These are phyloP conservation scores for Trichoderma oligosporum DNA, from an alignment of 2,329 filamentous ascomycete species.

Conservation along the genomic window DNA sequence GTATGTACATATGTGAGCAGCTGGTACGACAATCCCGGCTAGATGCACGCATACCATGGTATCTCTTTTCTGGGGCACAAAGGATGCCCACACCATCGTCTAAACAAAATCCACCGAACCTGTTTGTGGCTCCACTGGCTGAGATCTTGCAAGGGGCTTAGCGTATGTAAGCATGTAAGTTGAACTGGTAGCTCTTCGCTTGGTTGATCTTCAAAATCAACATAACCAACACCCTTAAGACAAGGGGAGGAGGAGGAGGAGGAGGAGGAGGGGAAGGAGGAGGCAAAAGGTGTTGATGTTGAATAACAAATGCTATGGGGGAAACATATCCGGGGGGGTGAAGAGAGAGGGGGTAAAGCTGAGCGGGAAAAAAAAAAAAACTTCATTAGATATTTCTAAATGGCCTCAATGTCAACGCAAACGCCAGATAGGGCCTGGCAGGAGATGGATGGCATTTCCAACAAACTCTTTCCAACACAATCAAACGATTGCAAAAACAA, in stretches of 20 bases:
- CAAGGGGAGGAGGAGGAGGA: neutral
- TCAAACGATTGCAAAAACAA: no score
- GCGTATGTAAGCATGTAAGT: constrained; percentile 9
- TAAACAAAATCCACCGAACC: neutral
- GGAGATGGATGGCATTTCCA: neutral
- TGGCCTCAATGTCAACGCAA: neutral
- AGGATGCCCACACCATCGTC: neutral
- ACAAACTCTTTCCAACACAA: neutral
- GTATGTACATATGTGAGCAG: neutral
- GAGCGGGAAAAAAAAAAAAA: no score
- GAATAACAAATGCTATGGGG: neutral
- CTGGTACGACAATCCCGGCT: constrained; percentile 9
- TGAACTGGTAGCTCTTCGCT: neutral
- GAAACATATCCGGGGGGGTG: no score
- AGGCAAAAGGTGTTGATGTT: neutral
- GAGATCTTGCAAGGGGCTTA: constrained; percentile 10
- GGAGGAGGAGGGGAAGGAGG: neutral
- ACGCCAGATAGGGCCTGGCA: neutral
- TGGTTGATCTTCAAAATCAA: constrained; percentile 8
- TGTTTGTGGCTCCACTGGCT: constrained; percentile 4
- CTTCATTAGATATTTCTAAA: no score
- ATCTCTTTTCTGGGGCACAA: neutral
- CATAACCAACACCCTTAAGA: constrained; percentile 4
- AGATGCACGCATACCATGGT: constrained; percentile 6
- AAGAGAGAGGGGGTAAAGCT: neutral